Conservation (phyloP, 1,284 basidiomycete genomes). For the Phylloporus sp. region DNA sequence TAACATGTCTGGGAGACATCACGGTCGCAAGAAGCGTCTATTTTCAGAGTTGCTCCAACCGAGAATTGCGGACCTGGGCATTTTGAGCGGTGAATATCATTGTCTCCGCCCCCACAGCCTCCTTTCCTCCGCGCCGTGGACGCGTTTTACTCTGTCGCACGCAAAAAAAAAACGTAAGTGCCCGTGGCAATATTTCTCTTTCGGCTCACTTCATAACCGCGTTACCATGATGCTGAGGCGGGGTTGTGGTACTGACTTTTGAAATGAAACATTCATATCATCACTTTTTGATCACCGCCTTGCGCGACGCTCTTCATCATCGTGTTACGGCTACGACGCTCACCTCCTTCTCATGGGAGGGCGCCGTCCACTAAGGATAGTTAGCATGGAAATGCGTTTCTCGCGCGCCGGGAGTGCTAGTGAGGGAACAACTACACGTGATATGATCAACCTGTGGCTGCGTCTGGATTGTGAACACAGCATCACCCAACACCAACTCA, state of each 20-base stretch:
- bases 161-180: conserved; percentile 37
- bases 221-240: conserved; percentile 11
- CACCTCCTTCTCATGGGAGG: conserved; percentile 7
- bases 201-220: conserved; percentile 21
- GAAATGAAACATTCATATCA: conserved; percentile 7
- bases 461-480: background rate
- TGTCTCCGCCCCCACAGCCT: conserved; percentile 24
- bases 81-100: conserved; percentile 37
- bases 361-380: background rate
- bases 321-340: conserved; percentile 6
- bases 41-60: conserved; percentile 20
- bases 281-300: conserved; percentile 24
- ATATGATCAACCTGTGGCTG: background rate
- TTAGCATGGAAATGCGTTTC: background rate
- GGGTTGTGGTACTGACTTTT: conserved; percentile 6
- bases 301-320: conserved; percentile 4
- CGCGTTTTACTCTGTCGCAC: conserved; percentile 25
- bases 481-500: background rate
- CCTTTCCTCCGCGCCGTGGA: conserved; percentile 28
- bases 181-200: conserved; percentile 17
- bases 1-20: background rate
- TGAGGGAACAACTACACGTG: too few relatives aligned
- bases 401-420: too few relatives aligned
- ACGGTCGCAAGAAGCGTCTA: background rate
- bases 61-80: conserved; percentile 32